Evolutionary conservation across 2,329 filamentous ascomycete species (phyloP).

Genomic region (Tolypocladium album): DNA sequence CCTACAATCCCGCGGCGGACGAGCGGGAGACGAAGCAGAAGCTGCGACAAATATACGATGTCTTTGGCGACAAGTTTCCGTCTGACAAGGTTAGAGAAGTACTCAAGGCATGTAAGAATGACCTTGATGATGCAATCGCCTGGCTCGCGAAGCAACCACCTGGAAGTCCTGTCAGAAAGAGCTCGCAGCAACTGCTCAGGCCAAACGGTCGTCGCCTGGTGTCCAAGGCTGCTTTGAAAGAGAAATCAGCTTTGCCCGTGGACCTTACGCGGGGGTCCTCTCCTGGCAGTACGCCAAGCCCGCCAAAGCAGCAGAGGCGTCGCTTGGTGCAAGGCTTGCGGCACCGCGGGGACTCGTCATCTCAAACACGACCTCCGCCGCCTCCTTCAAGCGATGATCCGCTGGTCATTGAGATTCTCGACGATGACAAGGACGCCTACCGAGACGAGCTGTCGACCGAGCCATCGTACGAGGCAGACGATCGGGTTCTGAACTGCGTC

Average conservation of each 20-base stretch:
- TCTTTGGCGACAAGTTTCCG: slow-evolving; percentile 19
- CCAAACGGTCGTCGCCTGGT: slow-evolving; percentile 16
- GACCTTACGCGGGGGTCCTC: slow-evolving; percentile 8
- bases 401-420: slow-evolving; percentile 22
- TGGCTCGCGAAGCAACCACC: slow-evolving; percentile 14
- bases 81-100: slow-evolving; percentile 21
- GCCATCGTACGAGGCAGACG: slow-evolving; percentile 19
- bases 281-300: slow-evolving; percentile 13
- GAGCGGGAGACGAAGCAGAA: slow-evolving; percentile 22
- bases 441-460: slow-evolving; percentile 22
- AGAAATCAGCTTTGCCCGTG: slow-evolving; percentile 5
- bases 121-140: slow-evolving; percentile 23
- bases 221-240: slow-evolving; percentile 17
- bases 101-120: slow-evolving; percentile 18
- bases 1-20: slow-evolving; percentile 37
- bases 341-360: slow-evolving; percentile 12
- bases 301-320: slow-evolving; percentile 18
- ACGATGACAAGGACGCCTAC: slow-evolving; percentile 30
- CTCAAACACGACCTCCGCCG: slow-evolving; percentile 9
- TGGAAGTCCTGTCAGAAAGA: neutral
- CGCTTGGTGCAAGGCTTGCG: slow-evolving; percentile 26
- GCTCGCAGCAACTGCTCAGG: slow-evolving; percentile 5
- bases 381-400: slow-evolving; percentile 23
- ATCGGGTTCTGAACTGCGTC: slow-evolving; percentile 63
- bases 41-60: slow-evolving; percentile 25